Base-by-base conservation (phyloP, 495 filamentous ascomycete genomes). In the Letharia columbiana region DNA sequence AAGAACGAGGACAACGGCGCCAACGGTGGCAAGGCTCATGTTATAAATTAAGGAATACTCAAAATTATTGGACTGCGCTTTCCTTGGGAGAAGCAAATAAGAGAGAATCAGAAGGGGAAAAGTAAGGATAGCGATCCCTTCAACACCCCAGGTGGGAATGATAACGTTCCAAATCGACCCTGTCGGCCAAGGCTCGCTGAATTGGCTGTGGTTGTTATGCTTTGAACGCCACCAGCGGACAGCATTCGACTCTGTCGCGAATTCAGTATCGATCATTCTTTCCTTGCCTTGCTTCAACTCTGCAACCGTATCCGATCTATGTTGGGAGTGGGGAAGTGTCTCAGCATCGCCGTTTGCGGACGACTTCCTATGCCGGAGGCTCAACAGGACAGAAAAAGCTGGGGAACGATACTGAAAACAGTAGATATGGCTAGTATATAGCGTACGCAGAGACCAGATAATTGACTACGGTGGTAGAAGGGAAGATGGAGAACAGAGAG, bases 11-110 rank as follows among this genome's bases (percentile, higher is more conserved):
- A 65, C 54, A 20, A 39, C 63, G 13, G 33, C 31, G n/a, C 63
- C 63, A 50, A 65, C n/a, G 3, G 45, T n/a, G 15, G 54, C 54
- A 60, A 65, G 63, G 42, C 63, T 45, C 54, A 47, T 65, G 8
- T 50, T 65, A 42, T 39, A 35, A 18, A 33, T 37, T 4, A 8
- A 40, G 28, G 17, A 49, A 15, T 47, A 28, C 63, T 28, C 6
- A n/a, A n/a, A 17, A 0, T 31, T 33, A 18, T 35, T 31, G 23
- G 11, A 18, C 0, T 37, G 31, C 40, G 13, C 31, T 12, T 42
- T 58, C 18, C 40, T 39, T 6, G 15, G 50, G 15, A 20, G 44
- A 44, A 39, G 40, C 28, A 44, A 47, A 42, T 13, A 65, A 47
- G 41, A 31, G 41, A 59, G 23, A 15, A 65, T 5, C 8, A 39